Conservation (phyloP, 305 asterid genomes). For the Fraxinus sp. region DNA sequence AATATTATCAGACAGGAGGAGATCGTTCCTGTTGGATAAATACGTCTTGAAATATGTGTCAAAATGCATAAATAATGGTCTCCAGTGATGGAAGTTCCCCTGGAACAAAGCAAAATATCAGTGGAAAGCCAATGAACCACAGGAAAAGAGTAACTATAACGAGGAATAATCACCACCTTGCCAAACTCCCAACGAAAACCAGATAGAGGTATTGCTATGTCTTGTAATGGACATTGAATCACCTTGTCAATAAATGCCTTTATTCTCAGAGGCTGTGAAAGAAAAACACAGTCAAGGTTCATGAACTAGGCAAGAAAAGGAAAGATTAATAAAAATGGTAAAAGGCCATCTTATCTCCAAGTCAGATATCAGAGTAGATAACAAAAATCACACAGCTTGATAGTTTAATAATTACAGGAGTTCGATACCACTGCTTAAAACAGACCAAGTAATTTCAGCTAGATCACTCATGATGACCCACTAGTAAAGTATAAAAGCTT, state of each 20-base stretch:
- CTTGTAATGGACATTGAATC: constrained; percentile 94
- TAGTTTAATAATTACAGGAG: background rate
- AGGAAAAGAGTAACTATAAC: constrained; percentile 13
- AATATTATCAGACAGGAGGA: constrained; percentile 70
- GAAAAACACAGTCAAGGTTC: constrained; percentile 29
- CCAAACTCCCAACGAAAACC: constrained; percentile 95
- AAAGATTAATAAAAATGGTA: background rate
- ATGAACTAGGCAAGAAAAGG: constrained; percentile 14
- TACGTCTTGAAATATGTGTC: constrained; percentile 89
- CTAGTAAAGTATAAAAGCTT: background rate
- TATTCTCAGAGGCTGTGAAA: constrained; percentile 75
- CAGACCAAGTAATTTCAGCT: background rate
- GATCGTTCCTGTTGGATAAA: constrained; percentile 76
- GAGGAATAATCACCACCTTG: constrained; percentile 53
- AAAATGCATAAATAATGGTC: constrained; percentile 88
- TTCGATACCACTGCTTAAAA: background rate
- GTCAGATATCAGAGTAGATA: background rate
- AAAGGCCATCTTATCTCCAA: background rate
- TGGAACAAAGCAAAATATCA: constrained; percentile 44
- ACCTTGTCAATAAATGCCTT: constrained; percentile 90
- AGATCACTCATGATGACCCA: background rate
- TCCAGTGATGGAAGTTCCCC: constrained; percentile 97
- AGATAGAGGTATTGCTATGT: constrained; percentile 88
- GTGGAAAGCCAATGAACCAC: constrained; percentile 20
- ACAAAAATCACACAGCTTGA: constrained; percentile 10